Base-by-base conservation (phyloP, 305 asterid species). In the Ajuga reptans region DNA sequence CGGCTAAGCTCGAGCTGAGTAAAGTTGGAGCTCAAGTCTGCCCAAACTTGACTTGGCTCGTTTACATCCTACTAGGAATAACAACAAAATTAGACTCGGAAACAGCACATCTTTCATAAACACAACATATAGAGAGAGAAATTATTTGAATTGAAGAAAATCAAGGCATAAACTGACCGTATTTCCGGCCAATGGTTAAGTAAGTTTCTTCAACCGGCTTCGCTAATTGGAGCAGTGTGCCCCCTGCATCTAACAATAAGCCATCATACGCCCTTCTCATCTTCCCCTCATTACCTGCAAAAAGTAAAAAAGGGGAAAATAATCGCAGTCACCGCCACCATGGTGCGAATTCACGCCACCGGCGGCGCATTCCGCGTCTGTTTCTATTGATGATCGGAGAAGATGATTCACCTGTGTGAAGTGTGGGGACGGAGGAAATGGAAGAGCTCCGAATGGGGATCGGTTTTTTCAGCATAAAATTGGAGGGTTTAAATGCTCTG, bases 181-280 rank as follows among this genome's bases (percentile, higher is more conserved):
- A 87, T 87, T 87, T 90, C 60, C 71, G 72, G 78, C 98, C 96
- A 72, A 90, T 83, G 36, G 75, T 73, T 58, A 84, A 81, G 75
- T 89, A 92, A 46, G 83, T 84, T 54, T 90, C 84, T 76, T 82
- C 98, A 51, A 92, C 95, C 3, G 98, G 97, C 59, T 84, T 83
- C 3, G 89, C 72, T 67, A 92, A 80, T 69, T 90, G 98, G 82
- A 92, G 83, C 46, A 92, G 87, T 4, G 98, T 92, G 8, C 97
- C 97, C 14, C 97, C 98, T 6, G 98, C 98, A 67, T 92, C 98
- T 72, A 92, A 71, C 60, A 92, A 52, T 75, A 92, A 49, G 17
- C 91, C 98, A 77, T 90, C 97, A 56, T 83, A 88, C 31, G 86
- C 84, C 81, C 82, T 82, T 75, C 72, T 83, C 75, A 62, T 43